These are phyloP conservation scores for Cynanchum wilfordii DNA, from an alignment of 257 asterid species.

Conservation along the genomic window DNA sequence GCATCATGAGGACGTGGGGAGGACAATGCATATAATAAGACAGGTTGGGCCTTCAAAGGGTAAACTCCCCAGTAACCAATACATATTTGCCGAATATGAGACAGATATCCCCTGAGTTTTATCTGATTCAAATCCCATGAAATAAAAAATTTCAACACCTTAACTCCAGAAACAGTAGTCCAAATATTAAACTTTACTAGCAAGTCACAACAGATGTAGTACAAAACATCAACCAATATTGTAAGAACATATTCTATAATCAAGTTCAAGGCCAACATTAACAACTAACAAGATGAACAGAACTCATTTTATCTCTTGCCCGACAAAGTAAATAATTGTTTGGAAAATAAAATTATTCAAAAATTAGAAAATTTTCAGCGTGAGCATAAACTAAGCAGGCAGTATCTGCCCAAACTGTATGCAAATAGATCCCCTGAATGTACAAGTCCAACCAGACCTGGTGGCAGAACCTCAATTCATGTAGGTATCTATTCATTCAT, in stretches of 20 bases:
- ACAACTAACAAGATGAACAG: background rate
- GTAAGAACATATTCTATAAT: background rate
- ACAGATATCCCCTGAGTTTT: slow-evolving; percentile 72
- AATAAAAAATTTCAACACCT: slow-evolving; percentile 17
- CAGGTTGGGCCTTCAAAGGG: slow-evolving; percentile 61
- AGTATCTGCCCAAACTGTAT: background rate
- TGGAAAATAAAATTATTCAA: background rate
- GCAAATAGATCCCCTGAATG: background rate
- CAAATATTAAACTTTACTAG: background rate
- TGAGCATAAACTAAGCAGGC: background rate
- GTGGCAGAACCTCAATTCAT: background rate
- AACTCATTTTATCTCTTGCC: background rate
- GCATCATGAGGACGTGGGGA: slow-evolving; percentile 86
- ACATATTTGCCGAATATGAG: slow-evolving; percentile 76
- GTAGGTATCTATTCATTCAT: background rate
- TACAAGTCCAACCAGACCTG: background rate
- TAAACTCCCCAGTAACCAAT: slow-evolving; percentile 86
- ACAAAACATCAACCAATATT: background rate
- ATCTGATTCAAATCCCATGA: slow-evolving; percentile 45
- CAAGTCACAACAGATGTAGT: background rate
- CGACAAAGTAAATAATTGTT: background rate
- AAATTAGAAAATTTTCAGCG: background rate
- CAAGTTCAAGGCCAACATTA: background rate
- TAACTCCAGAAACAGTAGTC: background rate
- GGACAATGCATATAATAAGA: slow-evolving; percentile 61